A percentile compares a stretch with the other conserved stretches of the same genome.
phyloP scores from a whole-genome alignment of 2,329 filamentous ascomycete genomes.

The Fusarium buxicola region DNA sequence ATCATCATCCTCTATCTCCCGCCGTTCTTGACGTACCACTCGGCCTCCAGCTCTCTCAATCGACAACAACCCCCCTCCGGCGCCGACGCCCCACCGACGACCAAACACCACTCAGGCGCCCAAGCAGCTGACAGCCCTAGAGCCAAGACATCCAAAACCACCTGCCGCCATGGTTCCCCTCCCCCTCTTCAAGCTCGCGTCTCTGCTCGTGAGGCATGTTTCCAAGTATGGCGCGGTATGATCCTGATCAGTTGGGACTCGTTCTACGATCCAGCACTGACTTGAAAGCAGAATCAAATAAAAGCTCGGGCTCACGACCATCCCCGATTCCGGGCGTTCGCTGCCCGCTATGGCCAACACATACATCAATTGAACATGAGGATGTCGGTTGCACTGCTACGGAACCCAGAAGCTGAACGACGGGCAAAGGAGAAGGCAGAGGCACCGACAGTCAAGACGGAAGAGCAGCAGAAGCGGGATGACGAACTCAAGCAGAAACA shows the following conservation, averaged over 20 bases:
- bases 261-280: slow-evolving; percentile 23
- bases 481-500: slow-evolving; percentile 57
- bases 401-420: slow-evolving; percentile 68
- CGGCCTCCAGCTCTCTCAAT: slow-evolving; percentile 14
- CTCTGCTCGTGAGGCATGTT: slow-evolving; percentile 72
- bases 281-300: slow-evolving; percentile 67
- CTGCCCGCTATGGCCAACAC: slow-evolving; percentile 70
- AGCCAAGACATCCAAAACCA: slow-evolving; percentile 38
- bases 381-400: slow-evolving; percentile 68
- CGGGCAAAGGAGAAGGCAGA: slow-evolving; percentile 72
- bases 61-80: slow-evolving; percentile 3
- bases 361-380: slow-evolving; percentile 77
- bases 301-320: slow-evolving; percentile 75
- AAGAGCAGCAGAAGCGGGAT: slow-evolving; percentile 69
- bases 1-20: too few species aligned
- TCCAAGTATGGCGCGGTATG: slow-evolving; percentile 77
- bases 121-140: slow-evolving; percentile 22
- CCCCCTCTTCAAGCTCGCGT: slow-evolving; percentile 74
- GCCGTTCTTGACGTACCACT: background rate
- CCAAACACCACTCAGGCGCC: slow-evolving; percentile 17
- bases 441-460: slow-evolving; percentile 73
- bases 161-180: slow-evolving; percentile 68
- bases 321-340: slow-evolving; percentile 68
- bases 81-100: slow-evolving; percentile 30
- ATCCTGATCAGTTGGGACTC: slow-evolving; percentile 17